Evolutionary conservation across 192 early-diverging fungal species (phyloP).

Genomic region (Chytriomyces sp.): DNA sequence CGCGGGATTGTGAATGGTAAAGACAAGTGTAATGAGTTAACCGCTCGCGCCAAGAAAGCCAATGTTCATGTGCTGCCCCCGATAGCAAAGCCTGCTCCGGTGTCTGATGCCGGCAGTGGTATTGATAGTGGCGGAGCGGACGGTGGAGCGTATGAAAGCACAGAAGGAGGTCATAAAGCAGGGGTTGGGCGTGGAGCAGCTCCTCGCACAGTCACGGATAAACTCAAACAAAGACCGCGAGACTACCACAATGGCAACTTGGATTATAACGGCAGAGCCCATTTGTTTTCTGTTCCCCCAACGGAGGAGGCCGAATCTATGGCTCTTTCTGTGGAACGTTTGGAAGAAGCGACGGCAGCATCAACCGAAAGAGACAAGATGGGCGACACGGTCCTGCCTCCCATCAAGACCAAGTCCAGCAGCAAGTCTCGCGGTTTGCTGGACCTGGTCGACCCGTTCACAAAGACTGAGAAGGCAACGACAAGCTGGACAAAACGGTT

Average conservation of each 20-base stretch:
- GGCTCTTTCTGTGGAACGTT: background rate
- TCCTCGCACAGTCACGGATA: background rate
- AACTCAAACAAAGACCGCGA: constrained; percentile 8
- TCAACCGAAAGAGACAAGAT: constrained; percentile 4
- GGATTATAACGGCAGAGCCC: constrained; percentile 29
- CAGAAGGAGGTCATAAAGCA: background rate
- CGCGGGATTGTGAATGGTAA: constrained; percentile 27
- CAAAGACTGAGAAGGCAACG: background rate
- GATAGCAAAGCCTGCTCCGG: constrained; percentile 10
- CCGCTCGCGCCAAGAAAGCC: constrained; percentile 28
- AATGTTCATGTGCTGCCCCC: constrained; percentile 32
- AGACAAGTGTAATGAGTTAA: constrained; percentile 13
- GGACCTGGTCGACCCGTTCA: constrained; percentile 20
- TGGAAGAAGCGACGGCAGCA: background rate
- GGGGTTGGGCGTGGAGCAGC: background rate
- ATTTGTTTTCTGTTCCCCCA: constrained; percentile 33
- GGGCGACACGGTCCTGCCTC: constrained; percentile 14
- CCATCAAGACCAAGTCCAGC: constrained; percentile 6
- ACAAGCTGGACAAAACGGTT: constrained; percentile 41
- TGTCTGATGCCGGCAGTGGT: background rate
- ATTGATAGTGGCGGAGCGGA: constrained; percentile 3
- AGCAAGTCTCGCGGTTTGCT: background rate
- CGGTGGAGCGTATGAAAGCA: background rate
- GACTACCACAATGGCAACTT: constrained; percentile 33
- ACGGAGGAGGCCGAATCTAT: background rate